Evolutionary conservation across 1,284 basidiomycete genomes (phyloP), one percentile per base, ranked within the genome.

Genomic region (Ceratobasidium theobromae): DNA sequence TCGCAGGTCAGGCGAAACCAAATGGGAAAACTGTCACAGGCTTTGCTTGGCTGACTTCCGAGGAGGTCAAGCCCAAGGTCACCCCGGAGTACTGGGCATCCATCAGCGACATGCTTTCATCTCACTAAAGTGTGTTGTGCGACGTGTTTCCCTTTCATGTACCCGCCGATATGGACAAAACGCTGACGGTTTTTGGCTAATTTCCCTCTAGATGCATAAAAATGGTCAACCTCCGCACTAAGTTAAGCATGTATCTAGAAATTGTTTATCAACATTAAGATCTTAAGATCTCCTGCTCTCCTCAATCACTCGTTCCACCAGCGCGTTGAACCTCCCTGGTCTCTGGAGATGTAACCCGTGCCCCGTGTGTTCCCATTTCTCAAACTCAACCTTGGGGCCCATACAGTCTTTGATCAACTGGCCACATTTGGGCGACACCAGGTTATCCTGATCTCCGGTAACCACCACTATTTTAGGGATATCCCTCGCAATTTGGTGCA

Each of bases 21-120:
- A 76, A 83, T 60, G 76, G 78, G 35, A 77, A 81, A 70, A 76
- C 69, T 14, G 79, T 89, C 66, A 78, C 80, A 54, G 90, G 92
- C 72, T 94, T 92, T 78, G 91, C 89, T 21, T 95, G 93, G 93
- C 80, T 95, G 69, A 94, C 92, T 65, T 92, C 93, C 77, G 84
- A 93, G 75, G 93, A 95, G 79, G 86, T 95, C 57, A 78, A 86
- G 74, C 76, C 82, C 43, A 81, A 80, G 48, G 85, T 91, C 30
- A 80, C 84, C 54, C 73, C 76, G 68, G 76, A 82, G 67, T 94
- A 94, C 72, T 95, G 91, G 91, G 73, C 80, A 52, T 82, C 84
- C 66, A 79, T 93, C 70, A 87, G 87, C 76, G 88, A 91, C 73
- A 87, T 94, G 76, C 79, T 95, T 70, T 90, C 89, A 60, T 87